Conservation (phyloP, 2,329 filamentous ascomycete species). For the Coniochaeta sp. region DNA sequence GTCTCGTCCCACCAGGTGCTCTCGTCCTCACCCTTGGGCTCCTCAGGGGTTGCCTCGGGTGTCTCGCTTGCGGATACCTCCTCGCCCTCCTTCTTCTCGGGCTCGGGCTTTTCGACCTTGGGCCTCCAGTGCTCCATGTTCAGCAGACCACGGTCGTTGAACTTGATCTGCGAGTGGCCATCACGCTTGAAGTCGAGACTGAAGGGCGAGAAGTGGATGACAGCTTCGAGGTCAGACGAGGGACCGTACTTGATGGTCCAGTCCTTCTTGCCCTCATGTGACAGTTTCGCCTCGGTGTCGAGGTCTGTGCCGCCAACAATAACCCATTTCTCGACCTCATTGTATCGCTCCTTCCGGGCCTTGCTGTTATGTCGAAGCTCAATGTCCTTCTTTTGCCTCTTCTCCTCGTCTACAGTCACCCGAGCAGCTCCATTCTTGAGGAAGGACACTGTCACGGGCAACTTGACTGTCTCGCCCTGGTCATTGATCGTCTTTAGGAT, state of each 20-base stretch:
- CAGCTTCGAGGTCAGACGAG: constrained; percentile 67
- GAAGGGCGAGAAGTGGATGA: constrained; percentile 79
- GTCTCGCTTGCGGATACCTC: constrained; percentile 33
- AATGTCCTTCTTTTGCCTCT: constrained; percentile 80
- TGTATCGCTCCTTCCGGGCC: constrained; percentile 86
- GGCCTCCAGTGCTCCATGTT: constrained; percentile 95
- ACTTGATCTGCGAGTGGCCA: constrained; percentile 71
- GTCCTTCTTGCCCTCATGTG: constrained; percentile 56
- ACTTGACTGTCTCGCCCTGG: constrained; percentile 60
- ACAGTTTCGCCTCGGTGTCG: constrained; percentile 65
- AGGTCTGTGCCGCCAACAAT: constrained; percentile 73
- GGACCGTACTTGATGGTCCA: constrained; percentile 77
- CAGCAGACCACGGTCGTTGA: constrained; percentile 84
- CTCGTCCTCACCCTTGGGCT: constrained; percentile 57
- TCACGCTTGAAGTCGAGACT: constrained; percentile 80
- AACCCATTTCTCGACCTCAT: constrained; percentile 80
- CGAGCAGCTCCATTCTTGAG: constrained; percentile 83
- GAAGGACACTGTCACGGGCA: constrained; percentile 83
- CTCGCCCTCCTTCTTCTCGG: constrained; percentile 48
- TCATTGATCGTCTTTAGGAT: constrained; percentile 73
- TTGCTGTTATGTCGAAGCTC: constrained; percentile 78
- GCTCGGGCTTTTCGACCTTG: constrained; percentile 60
- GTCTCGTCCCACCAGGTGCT: constrained; percentile 97
- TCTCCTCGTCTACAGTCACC: constrained; percentile 87
- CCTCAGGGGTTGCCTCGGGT: constrained; percentile 28